phyloP scores from a whole-genome alignment of 345 rosid species.

The Lepidium didymum region DNA sequence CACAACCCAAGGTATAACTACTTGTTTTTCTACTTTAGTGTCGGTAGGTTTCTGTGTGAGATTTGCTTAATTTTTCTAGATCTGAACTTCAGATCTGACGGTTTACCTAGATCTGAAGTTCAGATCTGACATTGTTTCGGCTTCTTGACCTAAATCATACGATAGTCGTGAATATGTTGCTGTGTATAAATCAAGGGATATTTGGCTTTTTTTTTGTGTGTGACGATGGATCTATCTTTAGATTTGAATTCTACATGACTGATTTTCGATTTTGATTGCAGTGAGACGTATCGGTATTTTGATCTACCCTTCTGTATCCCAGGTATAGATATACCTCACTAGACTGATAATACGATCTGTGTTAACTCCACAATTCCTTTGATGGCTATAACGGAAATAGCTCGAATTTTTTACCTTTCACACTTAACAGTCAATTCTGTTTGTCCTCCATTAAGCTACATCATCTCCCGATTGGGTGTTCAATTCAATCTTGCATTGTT shows the following conservation, averaged over 20 bases:
- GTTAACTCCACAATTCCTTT: background rate
- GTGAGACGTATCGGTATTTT: constrained; percentile 81
- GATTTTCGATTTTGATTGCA: constrained; percentile 27
- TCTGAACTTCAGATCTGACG: too few species aligned
- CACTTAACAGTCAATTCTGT: background rate
- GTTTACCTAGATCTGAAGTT: background rate
- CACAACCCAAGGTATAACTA: constrained; percentile 62
- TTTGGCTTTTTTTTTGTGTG: background rate
- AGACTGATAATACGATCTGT: background rate
- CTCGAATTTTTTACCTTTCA: background rate
- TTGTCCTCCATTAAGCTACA: background rate
- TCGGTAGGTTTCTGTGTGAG: background rate
- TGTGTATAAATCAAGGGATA: background rate
- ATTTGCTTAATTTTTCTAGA: background rate
- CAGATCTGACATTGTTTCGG: constrained; percentile 8
- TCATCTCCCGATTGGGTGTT: background rate
- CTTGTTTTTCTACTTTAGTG: background rate
- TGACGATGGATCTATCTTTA: background rate
- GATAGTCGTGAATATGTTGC: background rate
- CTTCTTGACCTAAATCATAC: background rate
- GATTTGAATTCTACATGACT: constrained; percentile 6
- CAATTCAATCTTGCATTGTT: background rate
- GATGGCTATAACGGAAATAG: background rate
- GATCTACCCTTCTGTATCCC: constrained; percentile 79
- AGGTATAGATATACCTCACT: constrained; percentile 34